Evolutionary conservation across 108 stramenopile genomes (phyloP), one percentile per base, ranked within the genome.

Genomic region (Stephanodiscus minutulus): DNA sequence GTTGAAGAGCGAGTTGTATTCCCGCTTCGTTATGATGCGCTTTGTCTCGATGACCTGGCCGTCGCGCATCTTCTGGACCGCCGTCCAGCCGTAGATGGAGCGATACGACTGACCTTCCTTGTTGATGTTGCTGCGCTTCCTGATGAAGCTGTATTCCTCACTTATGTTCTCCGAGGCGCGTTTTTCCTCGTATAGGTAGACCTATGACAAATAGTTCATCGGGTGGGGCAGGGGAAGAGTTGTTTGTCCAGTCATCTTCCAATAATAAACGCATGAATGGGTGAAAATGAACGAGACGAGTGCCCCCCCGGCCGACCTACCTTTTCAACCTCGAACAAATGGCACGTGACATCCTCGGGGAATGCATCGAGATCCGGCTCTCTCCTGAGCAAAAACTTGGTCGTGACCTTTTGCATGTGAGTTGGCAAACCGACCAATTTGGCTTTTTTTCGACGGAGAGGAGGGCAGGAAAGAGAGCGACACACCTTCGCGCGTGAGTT

Each of bases 301-400:
- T n/a, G n/a, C 22, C 39, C 29, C 18, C 13, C 29, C 8, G 0
- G 3, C 37, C 43, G 11, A 74, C 73, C 28, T 47, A 76, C 67
- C 75, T 92, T 92, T 78, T 95, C 91, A 37, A 92, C 91, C 29
- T 87, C 83, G 77, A 92, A 92, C 13, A 87, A 67, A 61, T 92
- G 86, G 69, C 72, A 87, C 0, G 68, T 68, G 11, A 90, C 79
- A 66, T 85, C 87, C 3, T 74, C 52, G n/a, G 89, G 88, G 73
- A 94, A 94, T 0, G 10, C 8, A 57, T 69, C 53, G 7, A 79
- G 59, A 68, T 82, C 53, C 5, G 93, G 93, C 61, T 62, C 61
- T 20, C 64, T 56, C 52, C 63, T 64, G 27, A 95, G 70, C 63
- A 92, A 64, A 66, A 89, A 95, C 57, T 91, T 91, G 43, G 85